Evolutionary conservation across 306 rosid genomes (phyloP).

Genomic region (Casuarina glauca): DNA sequence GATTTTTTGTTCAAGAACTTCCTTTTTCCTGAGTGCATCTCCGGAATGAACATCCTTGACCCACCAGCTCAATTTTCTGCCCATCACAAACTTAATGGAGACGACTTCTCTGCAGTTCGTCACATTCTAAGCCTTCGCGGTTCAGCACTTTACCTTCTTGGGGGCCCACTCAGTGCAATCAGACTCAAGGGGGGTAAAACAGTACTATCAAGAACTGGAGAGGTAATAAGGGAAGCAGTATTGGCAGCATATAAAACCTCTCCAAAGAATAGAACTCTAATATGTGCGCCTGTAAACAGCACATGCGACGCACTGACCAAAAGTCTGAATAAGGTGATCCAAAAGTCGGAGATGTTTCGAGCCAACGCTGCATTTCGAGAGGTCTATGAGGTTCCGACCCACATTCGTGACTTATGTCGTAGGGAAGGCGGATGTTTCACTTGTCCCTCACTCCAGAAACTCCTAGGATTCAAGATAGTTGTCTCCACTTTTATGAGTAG

Average conservation of each 20-base stretch:
- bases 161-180: not conserved
- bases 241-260: not conserved
- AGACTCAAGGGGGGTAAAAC: too few species aligned
- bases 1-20: too few species aligned
- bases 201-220: not conserved
- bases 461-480: constrained; percentile 30
- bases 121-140: not conserved
- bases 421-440: constrained; percentile 26
- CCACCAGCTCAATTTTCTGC: not conserved
- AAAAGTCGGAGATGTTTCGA: not conserved
- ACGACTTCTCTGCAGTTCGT: not conserved
- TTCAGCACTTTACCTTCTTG: not conserved
- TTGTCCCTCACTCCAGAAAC: constrained; percentile 30
- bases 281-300: not conserved
- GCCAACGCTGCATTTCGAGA: constrained; percentile 27
- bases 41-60: not conserved
- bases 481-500: constrained; percentile 41
- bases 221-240: not conserved
- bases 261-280: not conserved
- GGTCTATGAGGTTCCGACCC: constrained; percentile 23
- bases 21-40: not conserved
- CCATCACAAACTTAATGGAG: not conserved
- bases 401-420: constrained; percentile 33
- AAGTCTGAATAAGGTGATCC: not conserved
- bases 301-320: not conserved